A percentile compares a stretch with the other conserved stretches of the same genome.
phyloP scores from a whole-genome alignment of 164 flowering plant genomes.

The Vitis labrusca region DNA sequence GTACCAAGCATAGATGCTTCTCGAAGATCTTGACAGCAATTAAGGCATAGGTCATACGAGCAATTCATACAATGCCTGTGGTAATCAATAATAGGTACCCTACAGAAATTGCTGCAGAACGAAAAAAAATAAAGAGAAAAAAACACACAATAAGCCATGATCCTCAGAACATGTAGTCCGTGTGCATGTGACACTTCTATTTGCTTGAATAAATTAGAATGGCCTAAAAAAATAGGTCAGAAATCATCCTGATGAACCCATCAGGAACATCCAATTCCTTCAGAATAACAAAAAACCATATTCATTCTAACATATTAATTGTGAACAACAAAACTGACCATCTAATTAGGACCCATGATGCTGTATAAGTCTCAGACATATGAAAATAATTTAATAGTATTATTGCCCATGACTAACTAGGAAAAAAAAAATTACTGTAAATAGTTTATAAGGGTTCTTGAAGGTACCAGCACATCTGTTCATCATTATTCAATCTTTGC shows the following conservation, averaged over 20 bases:
- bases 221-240: background rate
- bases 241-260: background rate
- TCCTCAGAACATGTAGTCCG: background rate
- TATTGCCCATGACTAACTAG: background rate
- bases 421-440: background rate
- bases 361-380: background rate
- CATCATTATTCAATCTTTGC: conserved; percentile 74
- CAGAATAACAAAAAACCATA: background rate
- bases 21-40: conserved; percentile 83
- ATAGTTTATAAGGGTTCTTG: background rate
- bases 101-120: conserved; percentile 75
- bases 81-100: conserved; percentile 86
- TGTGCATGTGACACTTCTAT: background rate
- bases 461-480: conserved; percentile 95
- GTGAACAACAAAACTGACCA: background rate
- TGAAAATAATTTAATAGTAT: too few relatives aligned
- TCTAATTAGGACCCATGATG: background rate
- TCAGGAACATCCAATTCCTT: background rate
- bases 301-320: background rate
- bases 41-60: conserved; percentile 82
- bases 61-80: conserved; percentile 87
- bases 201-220: background rate
- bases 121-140: background rate
- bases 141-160: background rate
- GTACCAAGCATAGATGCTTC: conserved; percentile 36